Evolutionary conservation across 2,329 filamentous ascomycete genomes (phyloP), one percentile per base, ranked within the genome.

Genomic region (Ophiostoma novo-ulmi): DNA sequence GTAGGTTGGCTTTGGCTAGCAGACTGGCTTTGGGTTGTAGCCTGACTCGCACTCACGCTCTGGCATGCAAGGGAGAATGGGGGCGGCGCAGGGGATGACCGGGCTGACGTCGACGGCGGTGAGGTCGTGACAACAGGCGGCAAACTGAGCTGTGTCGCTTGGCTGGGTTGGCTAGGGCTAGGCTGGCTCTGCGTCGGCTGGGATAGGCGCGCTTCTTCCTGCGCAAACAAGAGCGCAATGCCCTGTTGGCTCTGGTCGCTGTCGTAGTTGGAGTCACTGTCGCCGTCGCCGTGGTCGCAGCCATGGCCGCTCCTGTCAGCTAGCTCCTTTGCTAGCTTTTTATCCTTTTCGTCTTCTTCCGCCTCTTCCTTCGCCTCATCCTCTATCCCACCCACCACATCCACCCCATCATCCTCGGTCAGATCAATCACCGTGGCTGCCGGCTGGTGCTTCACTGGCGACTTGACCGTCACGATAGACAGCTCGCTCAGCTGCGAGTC

Each of bases 351-450:
- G 38, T 70, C 39, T 10, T 71, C 20, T 11, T 5, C 68, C 5
- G 20, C 26, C 1, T 39, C 36, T 22, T 14, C 11, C 10, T 61
- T 31, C 7, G 20, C 44, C 20, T 58, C 67, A 44, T 65, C 69
- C 5, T 44, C 41, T 44, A 17, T 17, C 4, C 41, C 14, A 1
- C 41, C 41, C 14, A 20, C 4, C 22, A 35, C 35, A 11, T 67
- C 68, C 63, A 31, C 31, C 31, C 31, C 65, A 14, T 64, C 67
- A 48, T 70, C 71, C 8, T 68, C 68, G 11, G 69, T 71, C 63
- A 72, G 20, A 64, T 72, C 71, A 52, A 72, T 71, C 3, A 72
- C 63, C 3, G 66, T 38, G 3, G 66, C 71, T 4, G 31, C 22
- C 4, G 14, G 8, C 8, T 58, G 63, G 20, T 22, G 65, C 36